Evolutionary conservation across 208 protist species (phyloP).

Genomic region (Balamuthia mandrillaris): DNA sequence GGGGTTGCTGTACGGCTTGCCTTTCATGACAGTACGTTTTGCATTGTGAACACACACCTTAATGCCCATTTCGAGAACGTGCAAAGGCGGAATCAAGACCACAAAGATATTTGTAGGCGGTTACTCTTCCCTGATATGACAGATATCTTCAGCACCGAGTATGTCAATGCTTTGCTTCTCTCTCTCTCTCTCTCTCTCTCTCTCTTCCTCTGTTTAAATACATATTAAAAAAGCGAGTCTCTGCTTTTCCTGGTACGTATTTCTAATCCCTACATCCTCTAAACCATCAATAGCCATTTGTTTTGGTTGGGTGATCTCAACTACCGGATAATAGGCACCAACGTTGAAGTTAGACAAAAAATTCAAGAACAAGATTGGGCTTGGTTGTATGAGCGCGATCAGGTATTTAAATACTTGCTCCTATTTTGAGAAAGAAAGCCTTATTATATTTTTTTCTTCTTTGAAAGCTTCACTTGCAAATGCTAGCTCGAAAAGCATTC

Average conservation of each 20-base stretch:
- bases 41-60: constrained; percentile 67
- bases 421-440: background rate
- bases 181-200: background rate
- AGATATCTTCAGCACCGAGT: constrained; percentile 38
- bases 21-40: constrained; percentile 58
- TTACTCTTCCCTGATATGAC: constrained; percentile 50
- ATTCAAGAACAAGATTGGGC: constrained; percentile 54
- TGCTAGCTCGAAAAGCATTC: constrained; percentile 55
- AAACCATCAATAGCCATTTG: constrained; percentile 14
- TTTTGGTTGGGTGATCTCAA: constrained; percentile 78
- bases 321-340: constrained; percentile 64
- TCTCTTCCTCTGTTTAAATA: too few relatives aligned
- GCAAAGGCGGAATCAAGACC: constrained; percentile 58
- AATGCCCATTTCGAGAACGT: constrained; percentile 55
- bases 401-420: constrained; percentile 30
- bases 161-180: background rate
- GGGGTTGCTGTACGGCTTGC: constrained; percentile 54
- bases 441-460: constrained; percentile 23
- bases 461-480: constrained; percentile 57
- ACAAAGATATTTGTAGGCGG: constrained; percentile 55
- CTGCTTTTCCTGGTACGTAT: background rate
- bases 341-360: constrained; percentile 48
- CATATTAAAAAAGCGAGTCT: background rate
- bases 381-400: constrained; percentile 54
- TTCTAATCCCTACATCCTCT: background rate